These are phyloP conservation scores for Brassica nigra DNA, from an alignment of 345 rosid genomes.

Conservation along the genomic window DNA sequence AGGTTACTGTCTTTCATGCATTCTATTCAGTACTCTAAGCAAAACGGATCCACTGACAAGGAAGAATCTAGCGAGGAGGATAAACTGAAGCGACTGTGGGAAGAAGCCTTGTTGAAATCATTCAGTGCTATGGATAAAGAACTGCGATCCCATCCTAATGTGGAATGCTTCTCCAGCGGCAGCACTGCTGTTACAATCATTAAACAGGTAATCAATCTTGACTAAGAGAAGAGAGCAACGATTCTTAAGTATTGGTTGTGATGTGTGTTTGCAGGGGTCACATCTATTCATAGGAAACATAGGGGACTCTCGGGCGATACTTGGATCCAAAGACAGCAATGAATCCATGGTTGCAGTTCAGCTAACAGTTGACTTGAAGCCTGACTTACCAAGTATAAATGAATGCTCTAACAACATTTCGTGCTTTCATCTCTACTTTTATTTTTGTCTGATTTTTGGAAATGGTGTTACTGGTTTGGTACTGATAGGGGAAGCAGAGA, in stretches of 20 bases:
- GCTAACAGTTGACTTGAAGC: slow-evolving; percentile 95
- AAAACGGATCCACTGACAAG: slow-evolving; percentile 48
- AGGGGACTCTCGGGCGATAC: slow-evolving; percentile 97
- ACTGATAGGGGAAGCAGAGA: slow-evolving; percentile 86
- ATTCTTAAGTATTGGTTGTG: slow-evolving; percentile 19
- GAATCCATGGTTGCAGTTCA: slow-evolving; percentile 84
- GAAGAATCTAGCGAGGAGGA: slow-evolving; percentile 62
- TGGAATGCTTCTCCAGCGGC: slow-evolving; percentile 98
- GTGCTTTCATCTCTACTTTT: background rate
- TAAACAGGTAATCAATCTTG: slow-evolving; percentile 66
- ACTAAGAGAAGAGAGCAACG: background rate
- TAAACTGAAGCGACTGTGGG: slow-evolving; percentile 62
- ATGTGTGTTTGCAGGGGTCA: slow-evolving; percentile 60
- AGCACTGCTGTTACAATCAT: slow-evolving; percentile 90
- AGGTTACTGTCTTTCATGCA: slow-evolving; percentile 69
- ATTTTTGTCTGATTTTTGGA: slow-evolving; percentile 1
- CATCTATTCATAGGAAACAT: slow-evolving; percentile 93
- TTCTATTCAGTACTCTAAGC: slow-evolving; percentile 51
- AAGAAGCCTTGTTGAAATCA: slow-evolving; percentile 84
- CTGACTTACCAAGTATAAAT: slow-evolving; percentile 85
- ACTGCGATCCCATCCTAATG: slow-evolving; percentile 85
- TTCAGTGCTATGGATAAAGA: slow-evolving; percentile 98
- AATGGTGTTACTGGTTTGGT: slow-evolving; percentile 13
- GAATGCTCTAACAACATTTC: slow-evolving; percentile 24
- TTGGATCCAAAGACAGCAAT: slow-evolving; percentile 84